A percentile compares a stretch with the other conserved stretches of the same genome.
Conservation (phyloP, 2,329 filamentous ascomycete genomes). For the Decorospora gaudefroyi region DNA sequence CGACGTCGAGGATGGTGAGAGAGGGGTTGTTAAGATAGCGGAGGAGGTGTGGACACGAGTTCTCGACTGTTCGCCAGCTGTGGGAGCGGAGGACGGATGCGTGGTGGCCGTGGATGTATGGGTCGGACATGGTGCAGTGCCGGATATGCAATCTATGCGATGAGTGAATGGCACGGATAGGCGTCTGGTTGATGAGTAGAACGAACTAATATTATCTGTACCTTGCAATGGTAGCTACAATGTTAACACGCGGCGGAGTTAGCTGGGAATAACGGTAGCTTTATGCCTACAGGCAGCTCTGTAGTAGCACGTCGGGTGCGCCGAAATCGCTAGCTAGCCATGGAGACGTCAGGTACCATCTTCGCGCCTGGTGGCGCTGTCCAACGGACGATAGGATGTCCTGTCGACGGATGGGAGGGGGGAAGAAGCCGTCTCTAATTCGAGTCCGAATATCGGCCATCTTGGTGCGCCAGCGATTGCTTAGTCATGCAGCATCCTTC, state of each 20-base stretch:
- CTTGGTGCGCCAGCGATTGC: slow-evolving; percentile 8
- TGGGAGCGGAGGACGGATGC: slow-evolving; percentile 51
- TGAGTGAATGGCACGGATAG: too few relatives aligned
- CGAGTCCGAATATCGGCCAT: slow-evolving; percentile 15
- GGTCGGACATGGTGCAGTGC: slow-evolving; percentile 21
- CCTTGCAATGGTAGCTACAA: background rate
- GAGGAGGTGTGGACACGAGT: slow-evolving; percentile 49
- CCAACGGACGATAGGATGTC: slow-evolving; percentile 2
- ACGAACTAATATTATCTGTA: background rate
- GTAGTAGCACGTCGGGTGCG: background rate
- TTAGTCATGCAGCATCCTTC: slow-evolving; percentile 6
- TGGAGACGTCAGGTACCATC: background rate
- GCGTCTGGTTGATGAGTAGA: background rate
- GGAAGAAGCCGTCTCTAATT: background rate
- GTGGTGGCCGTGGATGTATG: slow-evolving; percentile 52
- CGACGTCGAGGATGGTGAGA: slow-evolving; percentile 53
- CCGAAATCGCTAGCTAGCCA: slow-evolving; percentile 1
- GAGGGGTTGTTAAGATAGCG: slow-evolving; percentile 38
- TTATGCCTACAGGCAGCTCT: background rate
- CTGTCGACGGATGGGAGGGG: background rate
- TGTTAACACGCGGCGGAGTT: slow-evolving; percentile 6
- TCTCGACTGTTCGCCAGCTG: slow-evolving; percentile 52
- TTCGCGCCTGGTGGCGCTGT: background rate
- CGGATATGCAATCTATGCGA: too few relatives aligned
- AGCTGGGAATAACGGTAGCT: slow-evolving; percentile 3